Percentiles rank a stretch among this genome's conserved stretches.
Evolutionary conservation across 2,329 filamentous ascomycete species (phyloP).

Genomic region (Penicillium psychrosexuale): DNA sequence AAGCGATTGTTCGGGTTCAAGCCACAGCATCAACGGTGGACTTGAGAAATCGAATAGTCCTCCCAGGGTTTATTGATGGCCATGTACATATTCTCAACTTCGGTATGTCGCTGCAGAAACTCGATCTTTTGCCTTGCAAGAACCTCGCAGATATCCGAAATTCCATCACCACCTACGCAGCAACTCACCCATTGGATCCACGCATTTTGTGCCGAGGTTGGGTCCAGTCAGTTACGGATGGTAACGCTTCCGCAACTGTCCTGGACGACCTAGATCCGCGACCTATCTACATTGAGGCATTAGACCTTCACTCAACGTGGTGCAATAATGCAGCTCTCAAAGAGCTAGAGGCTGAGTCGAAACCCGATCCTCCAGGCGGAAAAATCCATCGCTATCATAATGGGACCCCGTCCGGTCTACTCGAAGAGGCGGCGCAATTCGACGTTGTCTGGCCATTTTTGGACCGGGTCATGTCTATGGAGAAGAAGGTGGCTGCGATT

Average conservation of each 20-base stretch:
- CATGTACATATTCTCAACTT: slow-evolving; percentile 50
- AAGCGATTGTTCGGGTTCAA: slow-evolving; percentile 12
- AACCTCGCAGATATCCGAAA: slow-evolving; percentile 43
- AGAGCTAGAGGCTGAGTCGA: slow-evolving; percentile 43
- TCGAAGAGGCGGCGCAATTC: slow-evolving; percentile 47
- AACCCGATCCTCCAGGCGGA: slow-evolving; percentile 45
- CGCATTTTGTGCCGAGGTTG: slow-evolving; percentile 49
- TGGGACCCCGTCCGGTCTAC: slow-evolving; percentile 44
- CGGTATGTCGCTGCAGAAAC: slow-evolving; percentile 46
- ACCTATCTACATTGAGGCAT: slow-evolving; percentile 50
- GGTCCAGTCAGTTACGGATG: slow-evolving; percentile 49
- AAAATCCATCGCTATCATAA: slow-evolving; percentile 44
- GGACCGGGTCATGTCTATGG: slow-evolving; percentile 38
- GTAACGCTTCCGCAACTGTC: slow-evolving; percentile 42
- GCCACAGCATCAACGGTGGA: slow-evolving; percentile 26
- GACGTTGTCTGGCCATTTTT: slow-evolving; percentile 50
- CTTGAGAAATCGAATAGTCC: slow-evolving; percentile 37
- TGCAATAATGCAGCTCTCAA: slow-evolving; percentile 48
- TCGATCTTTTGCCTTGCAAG: slow-evolving; percentile 42
- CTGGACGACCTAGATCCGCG: slow-evolving; percentile 48
- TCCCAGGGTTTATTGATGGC: slow-evolving; percentile 50
- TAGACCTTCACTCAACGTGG: slow-evolving; percentile 52
- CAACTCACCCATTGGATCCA: slow-evolving; percentile 35
- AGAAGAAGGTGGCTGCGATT: slow-evolving; percentile 44
- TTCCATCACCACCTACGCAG: slow-evolving; percentile 40